phyloP scores from a whole-genome alignment of 2,329 filamentous ascomycete species.

The Gyromitra esculenta region DNA sequence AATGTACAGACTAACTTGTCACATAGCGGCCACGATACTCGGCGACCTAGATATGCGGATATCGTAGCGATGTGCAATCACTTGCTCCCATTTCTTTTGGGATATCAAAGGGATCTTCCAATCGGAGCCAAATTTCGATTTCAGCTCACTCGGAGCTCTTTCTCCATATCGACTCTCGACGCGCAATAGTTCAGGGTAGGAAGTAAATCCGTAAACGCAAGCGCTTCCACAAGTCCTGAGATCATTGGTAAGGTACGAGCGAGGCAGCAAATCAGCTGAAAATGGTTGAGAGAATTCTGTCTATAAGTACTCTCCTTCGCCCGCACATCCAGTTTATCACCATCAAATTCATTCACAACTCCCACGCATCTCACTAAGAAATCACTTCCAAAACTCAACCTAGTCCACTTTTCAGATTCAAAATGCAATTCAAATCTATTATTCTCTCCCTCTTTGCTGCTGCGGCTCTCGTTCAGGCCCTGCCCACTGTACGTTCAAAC shows the following conservation, averaged over 20 bases:
- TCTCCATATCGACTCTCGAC: not conserved
- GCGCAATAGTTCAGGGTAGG: not conserved
- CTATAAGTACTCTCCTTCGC: not conserved
- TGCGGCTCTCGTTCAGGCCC: not conserved
- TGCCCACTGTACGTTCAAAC: not conserved
- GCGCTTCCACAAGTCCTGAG: not conserved
- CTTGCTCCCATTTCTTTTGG: not conserved
- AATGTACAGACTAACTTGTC: too few species aligned
- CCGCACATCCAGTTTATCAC: not conserved
- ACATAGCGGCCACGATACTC: too few species aligned
- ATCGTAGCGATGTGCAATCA: not conserved
- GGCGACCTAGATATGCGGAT: too few species aligned
- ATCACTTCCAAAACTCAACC: not conserved
- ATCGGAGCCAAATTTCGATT: not conserved
- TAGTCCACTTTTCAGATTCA: not conserved
- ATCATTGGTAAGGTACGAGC: not conserved
- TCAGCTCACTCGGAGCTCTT: not conserved
- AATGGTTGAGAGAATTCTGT: not conserved
- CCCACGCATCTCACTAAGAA: not conserved
- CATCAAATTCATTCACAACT: not conserved
- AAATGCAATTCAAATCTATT: conserved; percentile 5
- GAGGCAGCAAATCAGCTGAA: not conserved
- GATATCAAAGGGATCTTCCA: not conserved
- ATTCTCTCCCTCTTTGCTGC: not conserved
- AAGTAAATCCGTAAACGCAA: not conserved